Conservation (phyloP, 345 rosid species). For the Excoecaria agallocha region DNA sequence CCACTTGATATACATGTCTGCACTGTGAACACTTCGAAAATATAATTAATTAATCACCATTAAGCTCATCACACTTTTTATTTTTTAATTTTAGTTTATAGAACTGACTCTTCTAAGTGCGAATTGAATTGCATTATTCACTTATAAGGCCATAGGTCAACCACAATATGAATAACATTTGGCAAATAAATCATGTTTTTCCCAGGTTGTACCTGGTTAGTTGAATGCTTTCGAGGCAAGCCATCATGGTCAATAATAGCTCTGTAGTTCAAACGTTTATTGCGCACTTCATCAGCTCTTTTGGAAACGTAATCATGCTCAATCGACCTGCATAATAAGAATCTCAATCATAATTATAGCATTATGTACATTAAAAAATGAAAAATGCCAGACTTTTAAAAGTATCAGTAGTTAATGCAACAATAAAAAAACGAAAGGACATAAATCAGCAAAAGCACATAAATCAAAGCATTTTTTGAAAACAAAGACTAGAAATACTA, state of each 20-base stretch:
- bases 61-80: background rate
- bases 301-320: conserved; percentile 59
- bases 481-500: background rate
- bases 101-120: background rate
- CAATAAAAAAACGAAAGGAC: background rate
- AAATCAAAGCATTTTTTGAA: background rate
- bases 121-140: background rate
- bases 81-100: background rate
- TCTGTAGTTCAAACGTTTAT: conserved; percentile 50
- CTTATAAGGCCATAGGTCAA: background rate
- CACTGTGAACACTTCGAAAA: background rate
- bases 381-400: background rate
- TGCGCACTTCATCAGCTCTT: conserved; percentile 74
- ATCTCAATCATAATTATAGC: background rate
- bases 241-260: conserved; percentile 94
- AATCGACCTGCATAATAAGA: conserved; percentile 43
- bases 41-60: background rate
- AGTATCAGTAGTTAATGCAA: background rate
- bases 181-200: background rate
- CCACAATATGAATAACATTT: background rate
- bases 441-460: background rate
- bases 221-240: conserved; percentile 55
- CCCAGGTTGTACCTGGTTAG: conserved; percentile 45
- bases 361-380: background rate
- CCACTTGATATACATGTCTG: no score